Evolutionary conservation across 257 asterid genomes (phyloP), one percentile per base, ranked within the genome.

Genomic region (Forsythia suspensa): DNA sequence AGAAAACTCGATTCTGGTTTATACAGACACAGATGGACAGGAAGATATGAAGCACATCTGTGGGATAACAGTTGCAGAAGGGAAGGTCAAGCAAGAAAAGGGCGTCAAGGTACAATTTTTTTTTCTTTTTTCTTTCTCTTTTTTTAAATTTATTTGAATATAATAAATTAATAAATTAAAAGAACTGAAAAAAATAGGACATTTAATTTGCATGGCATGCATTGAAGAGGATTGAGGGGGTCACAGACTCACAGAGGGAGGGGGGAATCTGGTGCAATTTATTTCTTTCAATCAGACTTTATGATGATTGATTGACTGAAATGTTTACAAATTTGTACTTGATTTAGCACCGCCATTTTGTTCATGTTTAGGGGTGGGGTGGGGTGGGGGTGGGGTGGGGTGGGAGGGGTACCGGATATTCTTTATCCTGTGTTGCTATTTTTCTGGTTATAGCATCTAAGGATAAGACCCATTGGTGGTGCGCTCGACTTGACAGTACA

Each of bases 61-160:
- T 96, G 99, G 99, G 99, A 96, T 84, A 96, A 96, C 90, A 94
- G 97, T 97, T 94, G 98, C 87, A 90, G 98, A 81, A 91, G 98
- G 71, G 99, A 96, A 72, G 99, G 99, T 36, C 97, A 94, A 85
- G 98, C 98, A 6, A 94, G 98, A 87, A 96, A 96, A 88, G 98
- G 99, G 81, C 98, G 99, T 85, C 99, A 96, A 96, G 99, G 99
- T 94, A 89, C 88, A 63, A 70, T 67, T 41, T 2, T 8, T 4
- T 20, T 9, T 61, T 18, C 24, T 52, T 44, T 8, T 61, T 0
- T 5, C 0, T 5, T 6, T n/a, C n/a, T n/a, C n/a, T 63, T 41
- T 18, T 16, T 76, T 40, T 48, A 51, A 76, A 68, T 59, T 59
- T 59, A 9, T 9, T 61, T 63, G 39, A 24, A 63, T 63, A 10